These are phyloP conservation scores for Neurospora terricola DNA, from an alignment of 495 filamentous ascomycete genomes.

Conservation along the genomic window DNA sequence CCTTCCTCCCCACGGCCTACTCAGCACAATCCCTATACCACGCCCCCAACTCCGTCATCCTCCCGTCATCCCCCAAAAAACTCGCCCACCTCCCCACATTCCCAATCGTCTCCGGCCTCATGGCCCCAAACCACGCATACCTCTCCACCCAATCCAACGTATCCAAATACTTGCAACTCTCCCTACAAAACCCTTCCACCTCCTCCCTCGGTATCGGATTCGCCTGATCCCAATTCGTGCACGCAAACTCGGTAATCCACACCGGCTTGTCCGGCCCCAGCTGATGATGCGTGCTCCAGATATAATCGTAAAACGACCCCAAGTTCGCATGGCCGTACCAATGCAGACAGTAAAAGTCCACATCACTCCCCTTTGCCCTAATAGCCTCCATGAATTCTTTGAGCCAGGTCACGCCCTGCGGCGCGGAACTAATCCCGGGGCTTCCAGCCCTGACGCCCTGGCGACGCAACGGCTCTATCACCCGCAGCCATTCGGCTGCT, in stretches of 20 bases:
- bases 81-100: conserved; percentile 14
- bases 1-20: background rate
- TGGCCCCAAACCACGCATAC: conserved; percentile 19
- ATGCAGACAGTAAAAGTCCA: conserved; percentile 16
- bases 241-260: conserved; percentile 17
- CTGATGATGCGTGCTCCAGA: conserved; percentile 15
- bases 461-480: conserved; percentile 7
- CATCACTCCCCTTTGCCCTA: conserved; percentile 4
- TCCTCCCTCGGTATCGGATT: conserved; percentile 6
- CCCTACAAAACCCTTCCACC: conserved; percentile 11
- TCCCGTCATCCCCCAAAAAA: conserved; percentile 9
- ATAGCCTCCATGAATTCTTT: conserved; percentile 6
- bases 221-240: conserved; percentile 12
- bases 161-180: conserved; percentile 16
- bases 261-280: conserved; percentile 12
- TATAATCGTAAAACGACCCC: conserved; percentile 17
- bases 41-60: conserved; percentile 11
- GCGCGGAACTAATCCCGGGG: conserved; percentile 14
- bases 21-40: conserved; percentile 9
- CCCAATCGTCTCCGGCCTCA: conserved; percentile 10
- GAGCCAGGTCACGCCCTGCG: conserved; percentile 12
- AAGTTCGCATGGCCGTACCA: conserved; percentile 14
- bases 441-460: conserved; percentile 5
- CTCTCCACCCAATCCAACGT: conserved; percentile 16
- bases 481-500: conserved; percentile 9